These are phyloP conservation scores for Neurospora sublineolata DNA, from an alignment of 495 filamentous ascomycete genomes.

Conservation along the genomic window DNA sequence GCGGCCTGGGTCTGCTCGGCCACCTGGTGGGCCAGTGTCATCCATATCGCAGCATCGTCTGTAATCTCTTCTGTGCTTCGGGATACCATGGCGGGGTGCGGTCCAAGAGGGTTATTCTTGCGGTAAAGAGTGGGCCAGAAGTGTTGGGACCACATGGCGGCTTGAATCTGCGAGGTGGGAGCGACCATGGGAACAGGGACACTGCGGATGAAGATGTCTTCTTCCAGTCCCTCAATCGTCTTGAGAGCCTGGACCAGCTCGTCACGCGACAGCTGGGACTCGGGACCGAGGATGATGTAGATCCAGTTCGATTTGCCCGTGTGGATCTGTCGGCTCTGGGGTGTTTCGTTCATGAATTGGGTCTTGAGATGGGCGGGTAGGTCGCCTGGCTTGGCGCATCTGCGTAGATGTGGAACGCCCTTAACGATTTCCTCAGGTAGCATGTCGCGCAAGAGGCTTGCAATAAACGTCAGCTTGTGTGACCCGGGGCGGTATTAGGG, in stretches of 20 bases:
- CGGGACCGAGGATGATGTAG: conserved; percentile 36
- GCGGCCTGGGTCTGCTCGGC: conserved; percentile 44
- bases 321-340: conserved; percentile 31
- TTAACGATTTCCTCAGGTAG: conserved; percentile 47
- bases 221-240: conserved; percentile 26
- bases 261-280: conserved; percentile 26
- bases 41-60: conserved; percentile 44
- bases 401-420: conserved; percentile 66
- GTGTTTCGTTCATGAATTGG: conserved; percentile 35
- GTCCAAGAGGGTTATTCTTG: conserved; percentile 63
- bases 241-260: conserved; percentile 25
- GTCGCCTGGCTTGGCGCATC: conserved; percentile 61
- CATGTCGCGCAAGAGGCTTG: conserved; percentile 33
- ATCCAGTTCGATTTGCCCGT: conserved; percentile 36
- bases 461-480: conserved; percentile 1
- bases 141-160: conserved; percentile 58
- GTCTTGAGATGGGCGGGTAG: conserved; percentile 46
- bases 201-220: conserved; percentile 36
- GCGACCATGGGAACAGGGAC: conserved; percentile 61
- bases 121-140: conserved; percentile 90
- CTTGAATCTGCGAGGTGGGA: conserved; percentile 64
- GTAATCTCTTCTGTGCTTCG: conserved; percentile 47
- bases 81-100: conserved; percentile 53
- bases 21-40: conserved; percentile 54
- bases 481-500: neutral